phyloP scores from a whole-genome alignment of 169 alveolate genomes.

The Eimeria falciformis region DNA sequence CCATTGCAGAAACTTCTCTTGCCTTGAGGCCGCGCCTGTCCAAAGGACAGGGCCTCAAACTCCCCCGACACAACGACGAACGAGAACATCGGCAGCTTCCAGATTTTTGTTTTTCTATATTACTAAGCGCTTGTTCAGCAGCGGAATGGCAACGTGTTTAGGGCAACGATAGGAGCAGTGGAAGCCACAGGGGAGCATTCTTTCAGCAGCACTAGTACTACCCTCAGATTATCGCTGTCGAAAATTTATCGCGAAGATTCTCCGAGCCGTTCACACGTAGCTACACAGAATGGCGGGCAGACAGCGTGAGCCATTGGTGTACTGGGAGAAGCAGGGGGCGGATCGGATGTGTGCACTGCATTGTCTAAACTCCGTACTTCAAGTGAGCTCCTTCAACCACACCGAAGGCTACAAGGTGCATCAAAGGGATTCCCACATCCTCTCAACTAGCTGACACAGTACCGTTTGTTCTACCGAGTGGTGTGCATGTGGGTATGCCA shows the following conservation, averaged over 20 bases:
- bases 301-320: conserved; percentile 79
- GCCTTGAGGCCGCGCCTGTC: no score
- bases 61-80: no score
- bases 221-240: not conserved
- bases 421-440: not conserved
- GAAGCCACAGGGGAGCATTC: not conserved
- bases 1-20: no score
- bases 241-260: not conserved
- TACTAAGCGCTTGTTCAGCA: no score
- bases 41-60: no score
- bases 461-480: not conserved
- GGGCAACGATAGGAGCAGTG: not conserved
- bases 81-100: no score
- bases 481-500: not conserved
- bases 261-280: not conserved
- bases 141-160: no score
- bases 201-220: not conserved
- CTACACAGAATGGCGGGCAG: not conserved
- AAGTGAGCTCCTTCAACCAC: conserved; percentile 76
- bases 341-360: conserved; percentile 93
- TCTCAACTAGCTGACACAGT: not conserved
- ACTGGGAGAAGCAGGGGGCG: conserved; percentile 94
- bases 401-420: no score
- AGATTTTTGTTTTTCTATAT: no score
- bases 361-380: conserved; percentile 90